phyloP scores from a whole-genome alignment of 768 basidiomycete genomes.

The Gymnopilus junonius region DNA sequence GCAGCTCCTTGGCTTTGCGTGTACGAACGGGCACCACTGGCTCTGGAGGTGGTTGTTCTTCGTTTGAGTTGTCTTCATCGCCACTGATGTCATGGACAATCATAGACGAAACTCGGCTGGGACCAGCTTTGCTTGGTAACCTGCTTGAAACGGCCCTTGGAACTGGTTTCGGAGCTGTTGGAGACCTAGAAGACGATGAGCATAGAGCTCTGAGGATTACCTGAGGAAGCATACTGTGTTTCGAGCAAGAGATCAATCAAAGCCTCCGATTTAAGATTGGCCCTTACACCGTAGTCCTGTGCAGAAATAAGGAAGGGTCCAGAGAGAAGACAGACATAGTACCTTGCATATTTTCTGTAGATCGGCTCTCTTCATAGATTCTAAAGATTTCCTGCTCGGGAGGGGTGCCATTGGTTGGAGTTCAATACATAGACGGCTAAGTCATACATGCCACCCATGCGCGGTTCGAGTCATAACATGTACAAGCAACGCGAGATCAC shows the following conservation, averaged over 20 bases:
- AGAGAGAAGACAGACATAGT: conserved; percentile 3
- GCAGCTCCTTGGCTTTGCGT: conserved; percentile 74
- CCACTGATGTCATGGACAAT: conserved; percentile 55
- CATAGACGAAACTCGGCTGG: conserved; percentile 47
- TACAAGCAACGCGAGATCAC: conserved; percentile 59
- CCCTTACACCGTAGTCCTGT: conserved; percentile 80
- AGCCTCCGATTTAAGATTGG: conserved; percentile 81
- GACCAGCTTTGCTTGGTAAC: conserved; percentile 40
- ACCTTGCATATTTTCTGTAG: conserved; percentile 77
- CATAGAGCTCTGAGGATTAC: background rate
- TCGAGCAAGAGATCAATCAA: conserved; percentile 77
- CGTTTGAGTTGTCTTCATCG: conserved; percentile 40
- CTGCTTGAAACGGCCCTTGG: conserved; percentile 41
- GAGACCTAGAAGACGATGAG: conserved; percentile 24
- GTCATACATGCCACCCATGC: conserved; percentile 32
- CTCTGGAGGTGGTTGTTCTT: conserved; percentile 19
- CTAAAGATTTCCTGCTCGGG: conserved; percentile 45
- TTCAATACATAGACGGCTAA: conserved; percentile 5
- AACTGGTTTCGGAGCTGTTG: conserved; percentile 30
- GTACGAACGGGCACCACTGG: conserved; percentile 44
- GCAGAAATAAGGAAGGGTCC: conserved; percentile 9
- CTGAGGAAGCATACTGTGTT: conserved; percentile 42
- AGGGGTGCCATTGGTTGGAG: conserved; percentile 40
- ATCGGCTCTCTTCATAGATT: conserved; percentile 51
- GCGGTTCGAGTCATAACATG: conserved; percentile 52